Evolutionary conservation across 108 stramenopile genomes (phyloP), one percentile per base, ranked within the genome.

Genomic region (Cyclostephanos tholiformis): DNA sequence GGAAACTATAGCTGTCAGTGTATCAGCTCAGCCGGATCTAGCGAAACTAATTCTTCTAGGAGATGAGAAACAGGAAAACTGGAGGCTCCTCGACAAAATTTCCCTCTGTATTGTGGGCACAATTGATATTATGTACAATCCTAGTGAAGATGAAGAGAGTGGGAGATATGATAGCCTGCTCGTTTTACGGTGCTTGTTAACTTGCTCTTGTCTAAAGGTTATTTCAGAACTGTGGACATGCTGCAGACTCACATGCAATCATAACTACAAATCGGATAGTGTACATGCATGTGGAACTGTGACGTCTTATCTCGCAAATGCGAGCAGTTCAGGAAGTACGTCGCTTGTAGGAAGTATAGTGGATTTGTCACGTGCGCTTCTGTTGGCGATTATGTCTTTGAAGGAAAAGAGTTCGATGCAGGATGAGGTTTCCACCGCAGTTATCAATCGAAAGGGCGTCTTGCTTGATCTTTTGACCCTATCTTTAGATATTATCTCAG

Each of bases 171-270:
- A 53, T 16, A 64, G 63, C 25, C 19, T 56, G 55, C 26, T 80
- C 29, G 73, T 26, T 27, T 67, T 80, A 19, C 72, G 72, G 51
- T 73, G 67, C 55, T 55, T 50, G 48, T 39, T 80, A 51, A 52
- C 79, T n/a, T 57, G 60, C 35, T 59, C 67, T 27, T 73, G 72
- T 56, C 62, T 80, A n/a, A 65, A 64, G 20, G 61, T 73, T 13
- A 46, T 80, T 17, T 67, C 67, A 38, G 68, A 69, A 22, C 67
- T 80, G 12, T 80, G 79, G 79, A 80, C 68, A 50, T 51, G 62
- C 44, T 80, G 79, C 62, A 68, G 79, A 30, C 44, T 73, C 46
- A 58, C 57, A 11, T 67, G 59, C 30, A 67, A 32, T 22, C 46
- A 29, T 10, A 66, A 48, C 2, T 29, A 26, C 16, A 50, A 57